Percentiles rank a stretch among this genome's conserved stretches.
Evolutionary conservation across 495 filamentous ascomycete species (phyloP).

Genomic region (Usnea hakonensis): DNA sequence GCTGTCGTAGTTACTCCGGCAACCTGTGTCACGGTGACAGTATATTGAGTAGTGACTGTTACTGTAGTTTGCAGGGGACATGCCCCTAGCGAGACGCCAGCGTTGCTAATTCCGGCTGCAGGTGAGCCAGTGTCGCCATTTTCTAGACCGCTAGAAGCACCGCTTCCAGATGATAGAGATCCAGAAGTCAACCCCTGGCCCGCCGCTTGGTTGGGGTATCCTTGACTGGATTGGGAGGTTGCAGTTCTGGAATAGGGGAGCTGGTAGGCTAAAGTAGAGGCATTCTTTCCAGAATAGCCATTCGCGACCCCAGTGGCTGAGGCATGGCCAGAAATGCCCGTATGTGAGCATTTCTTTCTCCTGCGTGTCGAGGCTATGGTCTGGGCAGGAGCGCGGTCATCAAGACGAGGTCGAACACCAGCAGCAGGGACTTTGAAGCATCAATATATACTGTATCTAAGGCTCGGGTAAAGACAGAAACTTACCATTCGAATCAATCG

Average conservation of each 20-base stretch:
- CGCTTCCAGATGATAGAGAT: neutral
- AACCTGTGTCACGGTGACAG: slow-evolving; percentile 12
- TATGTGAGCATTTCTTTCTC: slow-evolving; percentile 1
- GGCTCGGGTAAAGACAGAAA: neutral
- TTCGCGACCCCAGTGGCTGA: neutral
- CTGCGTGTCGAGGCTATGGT: neutral
- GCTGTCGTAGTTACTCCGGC: neutral
- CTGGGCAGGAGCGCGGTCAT: slow-evolving; percentile 7
- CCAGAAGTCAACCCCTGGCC: neutral
- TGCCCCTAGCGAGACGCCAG: neutral
- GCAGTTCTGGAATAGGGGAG: neutral
- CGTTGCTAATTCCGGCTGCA: neutral
- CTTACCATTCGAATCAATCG: slow-evolving; percentile 6
- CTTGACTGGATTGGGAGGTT: neutral
- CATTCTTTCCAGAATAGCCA: neutral
- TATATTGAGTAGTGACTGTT: slow-evolving; percentile 8
- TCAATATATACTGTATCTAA: neutral
- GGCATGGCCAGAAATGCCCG: neutral
- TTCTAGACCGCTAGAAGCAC: neutral
- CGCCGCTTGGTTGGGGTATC: neutral
- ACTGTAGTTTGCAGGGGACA: slow-evolving; percentile 11
- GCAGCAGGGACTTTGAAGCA: neutral
- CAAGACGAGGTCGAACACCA: slow-evolving; percentile 14
- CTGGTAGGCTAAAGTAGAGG: slow-evolving; percentile 3
- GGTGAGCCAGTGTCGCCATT: neutral